These are phyloP conservation scores for Hypoxylon sp. DNA, from an alignment of 2,329 filamentous ascomycete genomes.

Conservation along the genomic window DNA sequence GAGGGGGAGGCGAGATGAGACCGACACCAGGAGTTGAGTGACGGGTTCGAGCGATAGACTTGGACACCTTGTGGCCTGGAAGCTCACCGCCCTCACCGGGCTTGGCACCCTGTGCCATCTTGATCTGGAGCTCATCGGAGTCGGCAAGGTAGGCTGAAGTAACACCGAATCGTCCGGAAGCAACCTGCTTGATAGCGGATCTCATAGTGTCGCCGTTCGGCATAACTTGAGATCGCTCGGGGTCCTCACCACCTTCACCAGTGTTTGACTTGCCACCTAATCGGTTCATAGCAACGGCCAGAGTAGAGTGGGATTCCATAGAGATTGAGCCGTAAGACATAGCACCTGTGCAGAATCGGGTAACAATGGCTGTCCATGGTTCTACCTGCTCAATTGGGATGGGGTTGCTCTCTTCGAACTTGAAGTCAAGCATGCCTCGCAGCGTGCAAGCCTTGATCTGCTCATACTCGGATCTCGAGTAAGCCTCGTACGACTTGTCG, in stretches of 20 bases:
- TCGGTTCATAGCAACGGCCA: slow-evolving; percentile 97
- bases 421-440: slow-evolving; percentile 94
- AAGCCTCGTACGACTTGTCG: slow-evolving; percentile 98
- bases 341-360: slow-evolving; percentile 94
- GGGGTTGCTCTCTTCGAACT: slow-evolving; percentile 86
- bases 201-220: slow-evolving; percentile 97
- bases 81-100: slow-evolving; percentile 97
- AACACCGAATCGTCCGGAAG: slow-evolving; percentile 95
- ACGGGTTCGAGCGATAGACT: slow-evolving; percentile 92
- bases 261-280: slow-evolving; percentile 98
- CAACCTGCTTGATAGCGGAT: slow-evolving; percentile 97
- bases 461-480: slow-evolving; percentile 93
- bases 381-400: slow-evolving; percentile 97
- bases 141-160: slow-evolving; percentile 95
- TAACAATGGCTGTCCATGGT: slow-evolving; percentile 97
- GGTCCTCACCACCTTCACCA: slow-evolving; percentile 95
- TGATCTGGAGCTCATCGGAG: slow-evolving; percentile 96
- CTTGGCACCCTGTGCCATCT: slow-evolving; percentile 99
- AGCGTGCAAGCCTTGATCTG: slow-evolving; percentile 97
- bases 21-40: slow-evolving; percentile 97
- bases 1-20: slow-evolving; percentile 93
- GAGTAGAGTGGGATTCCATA: slow-evolving; percentile 96
- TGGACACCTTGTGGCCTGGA: slow-evolving; percentile 95
- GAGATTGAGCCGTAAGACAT: slow-evolving; percentile 99
- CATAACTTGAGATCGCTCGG: slow-evolving; percentile 87